Conservation (phyloP, 768 basidiomycete genomes). For the Cyclocybe cylindracea region DNA sequence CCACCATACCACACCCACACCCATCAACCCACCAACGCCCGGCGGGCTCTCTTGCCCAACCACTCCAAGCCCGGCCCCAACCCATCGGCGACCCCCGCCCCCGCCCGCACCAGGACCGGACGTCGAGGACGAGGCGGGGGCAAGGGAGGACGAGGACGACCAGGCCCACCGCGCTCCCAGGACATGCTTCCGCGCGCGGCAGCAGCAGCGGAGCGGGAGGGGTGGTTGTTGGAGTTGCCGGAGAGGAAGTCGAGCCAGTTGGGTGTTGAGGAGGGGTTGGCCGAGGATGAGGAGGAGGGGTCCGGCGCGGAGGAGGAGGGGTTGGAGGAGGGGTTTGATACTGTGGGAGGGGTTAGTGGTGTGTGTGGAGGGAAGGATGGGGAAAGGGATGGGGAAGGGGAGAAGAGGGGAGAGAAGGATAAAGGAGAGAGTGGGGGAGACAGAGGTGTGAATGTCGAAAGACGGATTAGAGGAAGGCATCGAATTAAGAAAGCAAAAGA, state of each 20-base stretch:
- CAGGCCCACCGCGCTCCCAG: conserved; percentile 29
- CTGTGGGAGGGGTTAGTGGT: conserved; percentile 5
- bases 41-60: no score
- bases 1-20: no score
- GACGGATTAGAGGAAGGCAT: no score
- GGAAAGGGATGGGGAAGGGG: conserved; percentile 1
- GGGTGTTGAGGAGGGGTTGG: conserved; percentile 1
- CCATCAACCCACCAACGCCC: no score
- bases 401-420: conserved; percentile 2
- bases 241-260: conserved; percentile 35
- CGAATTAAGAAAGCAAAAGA: not conserved
- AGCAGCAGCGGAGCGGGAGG: conserved; percentile 6
- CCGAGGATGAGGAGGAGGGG: conserved; percentile 6
- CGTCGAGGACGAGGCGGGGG: no score
- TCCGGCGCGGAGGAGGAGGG: conserved; percentile 15
- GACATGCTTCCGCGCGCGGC: conserved; percentile 23
- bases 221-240: conserved; percentile 12
- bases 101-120: no score
- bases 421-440: no score
- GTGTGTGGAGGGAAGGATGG: not conserved
- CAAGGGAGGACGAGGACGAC: no score
- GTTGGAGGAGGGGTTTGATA: conserved; percentile 12
- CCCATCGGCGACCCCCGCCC: no score
- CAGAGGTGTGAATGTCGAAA: no score
- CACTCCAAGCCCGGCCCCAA: no score